Evolutionary conservation across 495 filamentous ascomycete species (phyloP).

Genomic region (Lichenothelia convexa): DNA sequence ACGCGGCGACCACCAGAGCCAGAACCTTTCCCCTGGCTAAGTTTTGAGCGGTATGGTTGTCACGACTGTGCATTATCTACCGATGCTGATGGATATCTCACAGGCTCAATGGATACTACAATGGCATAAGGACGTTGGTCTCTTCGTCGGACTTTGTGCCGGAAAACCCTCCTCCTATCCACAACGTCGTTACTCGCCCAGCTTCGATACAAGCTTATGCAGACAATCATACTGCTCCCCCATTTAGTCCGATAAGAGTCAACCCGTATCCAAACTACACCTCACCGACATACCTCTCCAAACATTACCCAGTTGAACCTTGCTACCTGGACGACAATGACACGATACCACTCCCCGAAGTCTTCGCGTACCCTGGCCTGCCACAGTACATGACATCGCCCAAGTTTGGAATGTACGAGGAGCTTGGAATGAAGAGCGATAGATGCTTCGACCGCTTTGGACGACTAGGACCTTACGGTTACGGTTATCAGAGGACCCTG

Average conservation of each 20-base stretch:
- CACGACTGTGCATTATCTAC: background rate
- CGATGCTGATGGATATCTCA: constrained; percentile 2
- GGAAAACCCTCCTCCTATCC: constrained; percentile 8
- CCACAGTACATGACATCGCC: constrained; percentile 21
- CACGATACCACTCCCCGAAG: constrained; percentile 15
- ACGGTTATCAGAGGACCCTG: constrained; percentile 18
- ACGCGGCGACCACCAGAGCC: constrained; percentile 3
- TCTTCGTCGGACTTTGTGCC: constrained; percentile 14
- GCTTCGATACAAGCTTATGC: no score
- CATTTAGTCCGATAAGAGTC: constrained; percentile 18
- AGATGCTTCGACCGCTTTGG: constrained; percentile 26
- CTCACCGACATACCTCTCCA: constrained; percentile 13
- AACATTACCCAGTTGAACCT: constrained; percentile 15
- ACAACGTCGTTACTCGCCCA: background rate
- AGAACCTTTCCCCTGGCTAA: constrained; percentile 18
- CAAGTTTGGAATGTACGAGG: constrained; percentile 20
- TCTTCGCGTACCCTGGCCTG: constrained; percentile 24
- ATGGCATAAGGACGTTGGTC: constrained; percentile 18
- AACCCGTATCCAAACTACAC: constrained; percentile 21
- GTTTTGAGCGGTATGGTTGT: constrained; percentile 13
- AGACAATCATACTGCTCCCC: constrained; percentile 14
- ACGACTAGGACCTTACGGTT: constrained; percentile 22
- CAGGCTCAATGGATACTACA: constrained; percentile 20
- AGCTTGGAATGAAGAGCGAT: constrained; percentile 19
- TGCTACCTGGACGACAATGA: constrained; percentile 22